Base-by-base conservation (phyloP, 169 alveolate genomes). In the Hepatocystis sp. region DNA sequence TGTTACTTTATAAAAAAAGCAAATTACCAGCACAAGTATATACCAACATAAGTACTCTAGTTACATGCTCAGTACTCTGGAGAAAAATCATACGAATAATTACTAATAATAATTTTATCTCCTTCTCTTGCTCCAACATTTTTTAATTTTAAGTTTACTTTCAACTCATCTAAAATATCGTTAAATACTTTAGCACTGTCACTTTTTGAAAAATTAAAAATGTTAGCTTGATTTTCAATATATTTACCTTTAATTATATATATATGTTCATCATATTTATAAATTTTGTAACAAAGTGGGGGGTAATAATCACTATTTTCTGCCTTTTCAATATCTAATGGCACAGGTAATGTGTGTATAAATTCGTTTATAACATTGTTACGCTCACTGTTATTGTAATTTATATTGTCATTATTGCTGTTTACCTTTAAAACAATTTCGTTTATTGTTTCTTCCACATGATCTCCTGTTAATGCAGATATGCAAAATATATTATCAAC, bases 201-300 rank as follows among this genome's bases (percentile, higher is more conserved):
- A 44, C 65, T 13, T 42, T 76, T 76, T 30, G 88, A 58, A 56
- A 92, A 92, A 40, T 92, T 51, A 86, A 92, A 90, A 93, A 92
- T 92, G 19, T 88, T 76, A 17, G 92, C 90, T 61, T 92, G 91
- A 17, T 93, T 71, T 84, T 92, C 94, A 34, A 92, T 66, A 56
- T 90, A 92, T 39, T 53, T 49, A 3, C 93, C 90, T 36, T 32
- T 44, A 1, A 92, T 64, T 30, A 91, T 90, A 42, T 66, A 92
- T 39, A 67, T 61, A 7, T 92, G 71, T 36, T 92, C 94, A 47
- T 61, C 67, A 13, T 84, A 85, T 27, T 85, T 30, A 42, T 84
- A 78, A 39, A 92, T 76, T 84, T 68, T 63, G 76, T 84, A 92
- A 32, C 67, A 68, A 34, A 78, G 60, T 42, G 94, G 94, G 39